Evolutionary conservation across 441 rosid species (phyloP).

Genomic region (Populus hybrid): DNA sequence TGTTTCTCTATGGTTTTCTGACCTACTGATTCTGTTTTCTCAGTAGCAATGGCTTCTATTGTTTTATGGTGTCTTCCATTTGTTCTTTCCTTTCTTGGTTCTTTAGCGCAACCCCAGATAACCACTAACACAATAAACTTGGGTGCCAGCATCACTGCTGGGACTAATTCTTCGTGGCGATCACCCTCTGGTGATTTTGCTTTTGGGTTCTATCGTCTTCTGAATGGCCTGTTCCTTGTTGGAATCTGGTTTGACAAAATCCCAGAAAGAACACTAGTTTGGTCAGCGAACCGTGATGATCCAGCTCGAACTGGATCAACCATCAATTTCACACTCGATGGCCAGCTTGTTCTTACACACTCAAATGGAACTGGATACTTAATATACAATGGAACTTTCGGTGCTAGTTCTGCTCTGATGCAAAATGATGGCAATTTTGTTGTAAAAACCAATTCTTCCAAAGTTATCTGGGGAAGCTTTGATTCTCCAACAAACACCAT

Average conservation of each 20-base stretch:
- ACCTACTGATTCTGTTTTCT: background rate
- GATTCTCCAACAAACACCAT: slow-evolving; percentile 30
- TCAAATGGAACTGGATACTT: slow-evolving; percentile 18
- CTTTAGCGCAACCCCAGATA: slow-evolving; percentile 15
- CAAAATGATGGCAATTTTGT: slow-evolving; percentile 33
- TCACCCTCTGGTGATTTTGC: slow-evolving; percentile 40
- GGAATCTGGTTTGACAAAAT: slow-evolving; percentile 18
- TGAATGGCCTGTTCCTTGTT: slow-evolving; percentile 9
- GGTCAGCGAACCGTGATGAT: slow-evolving; percentile 29
- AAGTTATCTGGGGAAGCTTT: slow-evolving; percentile 32
- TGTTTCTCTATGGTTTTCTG: background rate
- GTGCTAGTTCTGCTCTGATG: slow-evolving; percentile 15
- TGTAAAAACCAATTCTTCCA: slow-evolving; percentile 11
- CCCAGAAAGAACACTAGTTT: slow-evolving; percentile 21
- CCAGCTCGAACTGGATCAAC: slow-evolving; percentile 35
- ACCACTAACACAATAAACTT: background rate
- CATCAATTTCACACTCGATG: slow-evolving; percentile 19
- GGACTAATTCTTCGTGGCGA: slow-evolving; percentile 30
- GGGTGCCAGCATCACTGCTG: slow-evolving; percentile 27
- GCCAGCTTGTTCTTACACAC: slow-evolving; percentile 25
- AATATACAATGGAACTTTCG: slow-evolving; percentile 5
- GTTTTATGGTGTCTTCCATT: slow-evolving; percentile 8
- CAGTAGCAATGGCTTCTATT: background rate
- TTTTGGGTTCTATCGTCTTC: slow-evolving; percentile 27
- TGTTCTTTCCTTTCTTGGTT: slow-evolving; percentile 3